Evolutionary conservation across 371 early-diverging fungal species (phyloP).

Genomic region (Rhizomucor pusillus): DNA sequence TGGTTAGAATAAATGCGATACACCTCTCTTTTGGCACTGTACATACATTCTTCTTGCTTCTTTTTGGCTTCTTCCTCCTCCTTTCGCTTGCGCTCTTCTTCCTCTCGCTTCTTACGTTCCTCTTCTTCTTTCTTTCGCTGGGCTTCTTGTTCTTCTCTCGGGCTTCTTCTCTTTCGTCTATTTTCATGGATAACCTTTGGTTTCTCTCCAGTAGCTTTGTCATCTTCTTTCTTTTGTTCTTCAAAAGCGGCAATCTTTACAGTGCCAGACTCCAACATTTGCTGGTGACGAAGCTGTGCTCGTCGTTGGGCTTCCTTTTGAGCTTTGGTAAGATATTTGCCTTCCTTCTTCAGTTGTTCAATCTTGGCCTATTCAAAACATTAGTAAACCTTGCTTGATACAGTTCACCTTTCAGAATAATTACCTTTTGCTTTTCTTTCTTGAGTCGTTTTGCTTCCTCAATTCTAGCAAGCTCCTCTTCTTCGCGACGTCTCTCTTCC

Average conservation of each 20-base stretch:
- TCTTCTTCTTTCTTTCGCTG: slow-evolving; percentile 35
- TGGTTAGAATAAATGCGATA: slow-evolving; percentile 5
- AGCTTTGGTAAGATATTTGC: slow-evolving; percentile 91
- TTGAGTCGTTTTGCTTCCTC: slow-evolving; percentile 48
- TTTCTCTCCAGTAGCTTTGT: slow-evolving; percentile 41
- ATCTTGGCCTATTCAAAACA: slow-evolving; percentile 55
- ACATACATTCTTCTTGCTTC: slow-evolving; percentile 48
- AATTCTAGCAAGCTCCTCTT: slow-evolving; percentile 41
- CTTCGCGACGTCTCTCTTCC: slow-evolving; percentile 40
- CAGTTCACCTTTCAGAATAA: not conserved
- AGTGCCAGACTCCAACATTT: slow-evolving; percentile 72
- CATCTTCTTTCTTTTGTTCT: slow-evolving; percentile 8
- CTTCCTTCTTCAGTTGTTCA: slow-evolving; percentile 90
- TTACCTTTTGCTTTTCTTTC: slow-evolving; percentile 41
- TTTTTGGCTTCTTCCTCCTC: slow-evolving; percentile 39
- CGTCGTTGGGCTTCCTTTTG: slow-evolving; percentile 85
- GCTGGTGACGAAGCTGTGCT: slow-evolving; percentile 74
- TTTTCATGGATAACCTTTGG: slow-evolving; percentile 51
- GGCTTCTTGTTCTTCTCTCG: slow-evolving; percentile 58
- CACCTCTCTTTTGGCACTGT: slow-evolving; percentile 39
- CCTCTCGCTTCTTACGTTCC: slow-evolving; percentile 39
- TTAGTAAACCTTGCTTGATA: not conserved
- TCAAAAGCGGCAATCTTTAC: slow-evolving; percentile 79
- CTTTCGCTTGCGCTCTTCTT: slow-evolving; percentile 43
- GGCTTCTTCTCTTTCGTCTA: slow-evolving; percentile 35